Evolutionary conservation across 2,329 filamentous ascomycete genomes (phyloP), one percentile per base, ranked within the genome.

Genomic region (Claviceps lovelessii): DNA sequence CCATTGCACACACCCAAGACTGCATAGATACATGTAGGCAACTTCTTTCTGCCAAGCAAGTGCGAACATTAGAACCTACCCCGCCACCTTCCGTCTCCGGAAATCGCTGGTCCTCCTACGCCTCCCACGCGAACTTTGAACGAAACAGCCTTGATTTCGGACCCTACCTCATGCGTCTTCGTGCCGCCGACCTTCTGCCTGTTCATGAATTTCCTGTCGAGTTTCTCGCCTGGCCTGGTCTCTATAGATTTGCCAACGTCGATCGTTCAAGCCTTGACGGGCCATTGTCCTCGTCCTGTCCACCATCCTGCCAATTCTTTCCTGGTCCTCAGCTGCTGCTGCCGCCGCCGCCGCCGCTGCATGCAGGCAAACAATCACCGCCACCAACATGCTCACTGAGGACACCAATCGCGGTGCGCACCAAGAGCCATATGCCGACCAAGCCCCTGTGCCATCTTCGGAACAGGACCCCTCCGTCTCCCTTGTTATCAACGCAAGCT

Each of bases 401-500:
- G 33, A 15, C 39, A 57, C 50, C 31, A 51, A 47, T 51, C 41
- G 47, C 41, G 44, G 31, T 29, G 19, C 44, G 35, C 49, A 41
- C 33, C 23, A 37, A 28, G 53, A 44, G 28, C 49, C 54, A 9
- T 47, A 46, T 39, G 46, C 50, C 35, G 35, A 61, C 58, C 45
- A 55, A 51, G 52, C 56, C 49, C 57, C 35, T 11, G 42, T 54
- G 31, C n/a, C 29, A 47, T 57, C 58, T 52, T 56, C 56, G 45
- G 58, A 58, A 52, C 62, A 58, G 53, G 59, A 58, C 54, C 58
- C 59, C 52, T 55, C 54, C 66, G 68, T 54, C 70, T 70, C 57
- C 61, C 63, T 53, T 67, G 70, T 53, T 60, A 68, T 54, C 69
- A 73, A 58, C 65, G 68, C 51, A 17, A 54, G 57, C 46, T 46